Conservation (phyloP, 108 stramenopile species). For the Pseudonitzschia pungens region DNA sequence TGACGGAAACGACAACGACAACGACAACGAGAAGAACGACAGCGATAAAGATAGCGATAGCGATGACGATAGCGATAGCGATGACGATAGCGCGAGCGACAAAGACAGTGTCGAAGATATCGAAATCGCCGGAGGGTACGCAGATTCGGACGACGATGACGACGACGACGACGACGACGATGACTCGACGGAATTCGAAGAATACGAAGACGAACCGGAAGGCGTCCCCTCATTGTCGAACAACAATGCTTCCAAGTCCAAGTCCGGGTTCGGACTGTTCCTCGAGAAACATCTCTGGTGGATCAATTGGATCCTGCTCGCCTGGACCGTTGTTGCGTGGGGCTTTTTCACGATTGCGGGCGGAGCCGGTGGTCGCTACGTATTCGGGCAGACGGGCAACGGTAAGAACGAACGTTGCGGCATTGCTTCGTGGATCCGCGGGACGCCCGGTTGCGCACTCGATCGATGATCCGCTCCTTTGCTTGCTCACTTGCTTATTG, state of each 20-base stretch:
- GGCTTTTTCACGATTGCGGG: background rate
- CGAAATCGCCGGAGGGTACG: background rate
- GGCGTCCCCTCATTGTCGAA: no score
- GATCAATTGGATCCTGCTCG: background rate
- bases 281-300: background rate
- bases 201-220: background rate
- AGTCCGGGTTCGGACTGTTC: background rate
- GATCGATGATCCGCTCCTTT: background rate
- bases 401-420: background rate
- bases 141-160: background rate
- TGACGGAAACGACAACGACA: background rate
- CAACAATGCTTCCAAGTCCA: background rate
- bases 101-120: no score
- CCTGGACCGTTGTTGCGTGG: background rate
- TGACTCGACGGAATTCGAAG: background rate
- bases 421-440: background rate
- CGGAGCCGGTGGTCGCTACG: background rate
- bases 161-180: background rate
- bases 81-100: background rate
- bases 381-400: background rate
- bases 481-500: background rate
- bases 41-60: background rate
- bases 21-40: background rate
- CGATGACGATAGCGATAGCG: background rate
- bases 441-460: background rate